Base-by-base conservation (phyloP, 208 protist genomes). In the Naegleria lovaniensis region DNA sequence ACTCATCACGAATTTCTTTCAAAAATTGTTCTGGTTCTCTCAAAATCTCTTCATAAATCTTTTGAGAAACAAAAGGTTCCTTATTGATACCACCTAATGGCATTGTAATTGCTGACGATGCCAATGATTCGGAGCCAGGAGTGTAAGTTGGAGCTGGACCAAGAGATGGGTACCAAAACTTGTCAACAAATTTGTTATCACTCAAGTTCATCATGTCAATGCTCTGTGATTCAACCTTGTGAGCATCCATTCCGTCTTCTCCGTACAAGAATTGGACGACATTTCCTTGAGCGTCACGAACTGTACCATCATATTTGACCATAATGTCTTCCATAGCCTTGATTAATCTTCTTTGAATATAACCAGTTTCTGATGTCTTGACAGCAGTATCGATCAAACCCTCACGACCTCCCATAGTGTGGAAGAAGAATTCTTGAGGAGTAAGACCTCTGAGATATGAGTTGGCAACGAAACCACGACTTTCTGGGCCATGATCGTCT, bases 311-410 rank as follows among this genome's bases (percentile, higher is more conserved):
- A 93, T 99, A 99, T 51, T 96, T 95, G 55, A 99, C 97, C 79
- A 97, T 97, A 40, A 99, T 95, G 92, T 99, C 98, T 93, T 99
- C 99, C 94, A 99, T 98, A 38, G 98, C 96, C 94, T 99, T 99
- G 52, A 98, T 95, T 39, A 98, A 94, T 88, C 97, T 97, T 38
- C 97, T 96, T 93, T 98, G 97, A 91, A 98, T 95, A 93, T 98
- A 97, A 22, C 97, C 95, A 36, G 98, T 99, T 91, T 99, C 97
- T 39, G 99, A 96, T 3, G 99, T 99, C 95, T 99, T 99, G 51
- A 99, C 98, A 52, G 99, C 99, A 25, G 99, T 99, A 94, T 99
- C 99, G 94, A 99, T 99, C 2, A 99, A 94, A 92, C 99, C 99
- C 93, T 99, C 97, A 59, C 98, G 93, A 15, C 99, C 99, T 87